phyloP scores from a whole-genome alignment of 257 asterid species.

The Salvia miltiorrhiza region DNA sequence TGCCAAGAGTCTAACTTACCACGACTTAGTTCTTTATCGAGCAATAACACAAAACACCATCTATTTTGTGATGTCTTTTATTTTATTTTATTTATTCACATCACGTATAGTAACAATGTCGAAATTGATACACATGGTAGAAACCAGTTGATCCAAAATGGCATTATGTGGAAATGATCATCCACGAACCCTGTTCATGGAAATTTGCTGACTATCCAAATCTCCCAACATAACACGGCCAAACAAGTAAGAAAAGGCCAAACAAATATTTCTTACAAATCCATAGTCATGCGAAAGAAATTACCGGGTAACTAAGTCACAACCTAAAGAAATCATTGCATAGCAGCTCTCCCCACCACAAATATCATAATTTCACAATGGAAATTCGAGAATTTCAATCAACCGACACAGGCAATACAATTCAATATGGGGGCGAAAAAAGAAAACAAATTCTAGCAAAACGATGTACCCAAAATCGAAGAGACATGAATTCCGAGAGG shows the following conservation, averaged over 20 bases:
- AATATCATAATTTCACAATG: background rate
- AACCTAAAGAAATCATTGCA: background rate
- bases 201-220: background rate
- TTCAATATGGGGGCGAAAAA: background rate
- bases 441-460: background rate
- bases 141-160: background rate
- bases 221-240: background rate
- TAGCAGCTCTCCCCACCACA: background rate
- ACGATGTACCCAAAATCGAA: slow-evolving; percentile 73
- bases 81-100: background rate
- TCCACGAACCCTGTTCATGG: background rate
- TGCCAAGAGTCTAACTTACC: background rate
- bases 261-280: background rate
- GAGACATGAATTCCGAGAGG: slow-evolving; percentile 63
- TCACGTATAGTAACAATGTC: background rate
- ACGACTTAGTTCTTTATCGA: background rate
- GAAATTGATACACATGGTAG: background rate
- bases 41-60: background rate
- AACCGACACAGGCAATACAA: slow-evolving; percentile 3
- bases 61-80: background rate
- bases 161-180: background rate
- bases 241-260: too few species aligned
- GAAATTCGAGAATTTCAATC: slow-evolving; percentile 15
- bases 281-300: background rate
- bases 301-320: background rate